phyloP scores from a whole-genome alignment of 2,329 filamentous ascomycete genomes.

The Sphaerostilbella broomeana region DNA sequence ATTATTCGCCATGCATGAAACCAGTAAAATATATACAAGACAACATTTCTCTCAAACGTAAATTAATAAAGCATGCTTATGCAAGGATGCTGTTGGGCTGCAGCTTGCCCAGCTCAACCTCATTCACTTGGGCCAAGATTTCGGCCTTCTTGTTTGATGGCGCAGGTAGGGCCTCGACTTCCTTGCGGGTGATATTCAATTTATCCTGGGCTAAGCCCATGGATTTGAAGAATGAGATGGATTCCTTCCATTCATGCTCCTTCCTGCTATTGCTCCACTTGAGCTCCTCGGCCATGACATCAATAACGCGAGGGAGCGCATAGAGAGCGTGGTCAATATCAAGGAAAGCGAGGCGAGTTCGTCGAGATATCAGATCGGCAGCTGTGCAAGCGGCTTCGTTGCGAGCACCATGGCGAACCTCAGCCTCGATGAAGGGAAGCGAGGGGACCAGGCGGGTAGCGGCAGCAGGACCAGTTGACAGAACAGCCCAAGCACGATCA shows the following conservation, averaged over 20 bases:
- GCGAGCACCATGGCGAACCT: conserved; percentile 64
- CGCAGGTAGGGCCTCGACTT: conserved; percentile 15
- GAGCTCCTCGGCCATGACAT: conserved; percentile 65
- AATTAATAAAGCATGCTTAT: background rate
- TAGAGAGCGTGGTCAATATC: conserved; percentile 66
- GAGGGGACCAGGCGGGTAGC: conserved; percentile 57
- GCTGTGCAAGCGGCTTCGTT: conserved; percentile 69
- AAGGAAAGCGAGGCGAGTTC: conserved; percentile 68
- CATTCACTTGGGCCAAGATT: background rate
- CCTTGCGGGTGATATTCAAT: conserved; percentile 16
- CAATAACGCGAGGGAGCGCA: conserved; percentile 62
- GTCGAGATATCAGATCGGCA: conserved; percentile 62
- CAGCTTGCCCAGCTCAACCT: conserved; percentile 8
- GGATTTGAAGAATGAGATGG: conserved; percentile 36
- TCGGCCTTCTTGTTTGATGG: background rate
- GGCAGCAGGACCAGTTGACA: conserved; percentile 39
- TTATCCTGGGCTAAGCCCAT: conserved; percentile 36
- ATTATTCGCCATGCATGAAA: background rate
- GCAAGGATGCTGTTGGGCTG: conserved; percentile 4
- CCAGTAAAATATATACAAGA: background rate
- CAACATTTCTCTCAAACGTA: too few relatives aligned
- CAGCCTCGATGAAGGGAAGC: conserved; percentile 68
- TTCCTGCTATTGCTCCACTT: conserved; percentile 56
- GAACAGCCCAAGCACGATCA: conserved; percentile 63
- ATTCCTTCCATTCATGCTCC: conserved; percentile 49